phyloP scores from a whole-genome alignment of 1,284 basidiomycete species.

The Fomitopsis schrenkii region DNA sequence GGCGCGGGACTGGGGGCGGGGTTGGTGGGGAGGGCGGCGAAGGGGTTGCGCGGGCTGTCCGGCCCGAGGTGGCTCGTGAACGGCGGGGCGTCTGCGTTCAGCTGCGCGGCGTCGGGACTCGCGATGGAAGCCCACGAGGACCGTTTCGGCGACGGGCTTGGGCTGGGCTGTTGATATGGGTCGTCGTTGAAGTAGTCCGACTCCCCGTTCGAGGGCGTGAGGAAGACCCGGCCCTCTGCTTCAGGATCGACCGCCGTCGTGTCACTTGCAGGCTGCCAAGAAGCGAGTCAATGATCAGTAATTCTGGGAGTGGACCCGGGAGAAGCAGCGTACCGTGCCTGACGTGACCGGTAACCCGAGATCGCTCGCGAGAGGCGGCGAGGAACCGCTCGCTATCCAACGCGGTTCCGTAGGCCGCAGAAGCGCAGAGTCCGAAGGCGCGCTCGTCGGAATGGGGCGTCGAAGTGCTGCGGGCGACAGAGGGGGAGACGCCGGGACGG shows the following conservation, averaged over 20 bases:
- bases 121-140: background rate
- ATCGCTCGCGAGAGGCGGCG: background rate
- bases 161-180: background rate
- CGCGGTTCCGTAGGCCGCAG: background rate
- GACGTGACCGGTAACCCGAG: background rate
- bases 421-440: background rate
- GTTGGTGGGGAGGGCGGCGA: background rate
- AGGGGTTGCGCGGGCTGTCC: background rate
- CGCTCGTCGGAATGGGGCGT: background rate
- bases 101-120: background rate
- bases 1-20: no score
- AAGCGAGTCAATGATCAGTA: background rate
- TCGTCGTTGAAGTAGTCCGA: background rate
- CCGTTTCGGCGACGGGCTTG: background rate
- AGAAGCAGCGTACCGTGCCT: background rate
- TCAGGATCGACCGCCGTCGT: slow-evolving; percentile 5
- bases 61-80: background rate
- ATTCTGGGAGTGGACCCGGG: no score
- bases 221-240: background rate
- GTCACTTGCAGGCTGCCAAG: slow-evolving; percentile 1
- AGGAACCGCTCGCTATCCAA: background rate
- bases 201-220: background rate
- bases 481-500: background rate
- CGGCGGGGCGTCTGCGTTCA: background rate
- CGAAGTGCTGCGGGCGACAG: background rate